Conservation (phyloP, 2,329 filamentous ascomycete genomes). For the Teratosphaeria destructans region DNA sequence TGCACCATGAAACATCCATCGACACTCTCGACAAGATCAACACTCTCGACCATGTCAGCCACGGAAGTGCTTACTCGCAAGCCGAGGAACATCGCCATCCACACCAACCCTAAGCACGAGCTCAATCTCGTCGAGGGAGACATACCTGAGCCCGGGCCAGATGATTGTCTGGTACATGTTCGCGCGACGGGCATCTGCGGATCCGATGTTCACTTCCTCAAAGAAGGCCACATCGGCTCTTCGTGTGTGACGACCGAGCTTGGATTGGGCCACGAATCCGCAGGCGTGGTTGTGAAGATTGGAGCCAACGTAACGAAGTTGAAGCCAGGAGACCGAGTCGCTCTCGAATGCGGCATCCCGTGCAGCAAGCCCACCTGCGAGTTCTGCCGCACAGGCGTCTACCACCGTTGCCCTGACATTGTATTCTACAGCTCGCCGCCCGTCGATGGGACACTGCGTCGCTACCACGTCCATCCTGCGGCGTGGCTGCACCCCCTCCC, state of each 20-base stretch:
- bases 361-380: conserved; percentile 21
- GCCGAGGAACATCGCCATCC: conserved; percentile 22
- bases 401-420: conserved; percentile 21
- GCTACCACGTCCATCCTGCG: conserved; percentile 22
- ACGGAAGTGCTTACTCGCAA: conserved; percentile 16
- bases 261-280: conserved; percentile 22
- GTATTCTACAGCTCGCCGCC: conserved; percentile 24
- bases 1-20: not conserved
- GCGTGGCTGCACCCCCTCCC: conserved; percentile 27
- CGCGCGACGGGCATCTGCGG: conserved; percentile 26
- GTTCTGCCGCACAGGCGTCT: conserved; percentile 20
- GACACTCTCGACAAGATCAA: not conserved
- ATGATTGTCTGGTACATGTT: conserved; percentile 23
- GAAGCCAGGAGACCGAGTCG: conserved; percentile 21
- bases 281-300: conserved; percentile 16
- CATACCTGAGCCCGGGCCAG: conserved; percentile 16
- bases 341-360: conserved; percentile 24
- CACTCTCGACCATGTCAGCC: not conserved
- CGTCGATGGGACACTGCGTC: conserved; percentile 19
- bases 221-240: conserved; percentile 19
- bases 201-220: conserved; percentile 24
- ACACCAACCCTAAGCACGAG: conserved; percentile 24
- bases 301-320: conserved; percentile 15
- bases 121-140: conserved; percentile 16
- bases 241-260: conserved; percentile 13